phyloP scores from a whole-genome alignment of 1,284 basidiomycete species.

The Phlebopus sp. region DNA sequence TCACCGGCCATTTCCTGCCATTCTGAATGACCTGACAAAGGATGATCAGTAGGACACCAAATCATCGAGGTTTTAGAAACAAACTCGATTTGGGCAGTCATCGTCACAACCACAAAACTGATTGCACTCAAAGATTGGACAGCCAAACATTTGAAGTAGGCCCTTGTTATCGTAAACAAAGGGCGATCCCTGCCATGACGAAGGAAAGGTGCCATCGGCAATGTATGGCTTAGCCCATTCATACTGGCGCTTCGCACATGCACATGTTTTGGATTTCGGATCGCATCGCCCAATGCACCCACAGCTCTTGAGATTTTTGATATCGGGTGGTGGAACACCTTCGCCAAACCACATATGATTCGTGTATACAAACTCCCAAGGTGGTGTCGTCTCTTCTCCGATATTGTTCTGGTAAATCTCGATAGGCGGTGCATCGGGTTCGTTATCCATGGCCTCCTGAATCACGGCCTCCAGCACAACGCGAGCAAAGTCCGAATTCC shows the following conservation, averaged over 20 bases:
- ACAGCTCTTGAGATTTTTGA: constrained; percentile 60
- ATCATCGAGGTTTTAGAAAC: constrained; percentile 6
- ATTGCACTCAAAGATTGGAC: constrained; percentile 87
- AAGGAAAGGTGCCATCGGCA: constrained; percentile 33
- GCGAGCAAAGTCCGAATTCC: constrained; percentile 37
- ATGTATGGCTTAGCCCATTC: constrained; percentile 35
- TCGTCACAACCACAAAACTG: constrained; percentile 77
- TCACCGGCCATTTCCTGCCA: constrained; percentile 63
- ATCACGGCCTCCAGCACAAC: constrained; percentile 57
- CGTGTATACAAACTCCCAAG: constrained; percentile 77
- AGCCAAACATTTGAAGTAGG: constrained; percentile 46
- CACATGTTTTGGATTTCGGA: constrained; percentile 64
- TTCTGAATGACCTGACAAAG: constrained; percentile 73
- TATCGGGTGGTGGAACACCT: constrained; percentile 65
- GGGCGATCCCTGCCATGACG: constrained; percentile 25
- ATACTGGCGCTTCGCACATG: constrained; percentile 62
- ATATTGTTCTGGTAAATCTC: constrained; percentile 57
- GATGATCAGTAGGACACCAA: background rate
- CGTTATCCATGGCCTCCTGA: constrained; percentile 52
- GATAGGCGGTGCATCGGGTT: constrained; percentile 65
- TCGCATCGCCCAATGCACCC: constrained; percentile 72
- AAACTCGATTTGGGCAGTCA: constrained; percentile 78
- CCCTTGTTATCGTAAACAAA: constrained; percentile 69
- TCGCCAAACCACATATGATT: constrained; percentile 72
- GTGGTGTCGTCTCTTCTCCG: constrained; percentile 63